Evolutionary conservation across 176 grass and related monocot genomes (phyloP), one percentile per base, ranked within the genome.

Genomic region (Zea luxurians): DNA sequence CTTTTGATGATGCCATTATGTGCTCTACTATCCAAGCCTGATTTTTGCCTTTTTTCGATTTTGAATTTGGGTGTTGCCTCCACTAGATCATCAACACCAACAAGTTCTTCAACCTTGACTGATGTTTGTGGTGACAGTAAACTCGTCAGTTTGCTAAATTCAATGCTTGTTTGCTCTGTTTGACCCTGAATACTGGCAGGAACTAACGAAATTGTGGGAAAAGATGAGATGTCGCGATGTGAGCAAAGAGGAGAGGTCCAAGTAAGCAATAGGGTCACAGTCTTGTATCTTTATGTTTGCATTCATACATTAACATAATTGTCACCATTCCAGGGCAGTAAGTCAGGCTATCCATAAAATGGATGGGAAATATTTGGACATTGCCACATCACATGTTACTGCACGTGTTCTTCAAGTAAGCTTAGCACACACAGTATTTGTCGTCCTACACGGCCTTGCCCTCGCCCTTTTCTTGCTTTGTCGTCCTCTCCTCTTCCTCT

Each of bases 201-300:
- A 99, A 40, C 90, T 92, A 43, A 78, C 92, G 10, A 76, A 86
- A 11, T 81, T 99, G 17, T 99, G 96, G 92, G 96, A 99, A 83
- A 99, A 99, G 83, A 95, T 99, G 90, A 83, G 96, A 85, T 78
- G 86, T 6, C 87, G 82, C 12, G 68, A 84, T 64, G 80, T 90
- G 4, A 88, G 78, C 85, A 90, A 88, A 68, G 81, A 89, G 41
- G 86, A 92, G 53, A 88, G 91, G 27, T 27, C 27, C 27, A 27
- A 27, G 27, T 27, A 27, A 27, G 27, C 27, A 27, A 27, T 27
- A 27, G 75, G 46, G 27, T 65, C 53, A 10, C 43, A 40, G 8
- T 65, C 59, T 38, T 53, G 34, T 73, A 4, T 37, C 12, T 27
- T 64, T 27, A 43, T 77, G 37, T 7, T 68, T 37, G 37, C 18